Evolutionary conservation across 1,284 basidiomycete genomes (phyloP).

Genomic region (Wallemia mellicola): DNA sequence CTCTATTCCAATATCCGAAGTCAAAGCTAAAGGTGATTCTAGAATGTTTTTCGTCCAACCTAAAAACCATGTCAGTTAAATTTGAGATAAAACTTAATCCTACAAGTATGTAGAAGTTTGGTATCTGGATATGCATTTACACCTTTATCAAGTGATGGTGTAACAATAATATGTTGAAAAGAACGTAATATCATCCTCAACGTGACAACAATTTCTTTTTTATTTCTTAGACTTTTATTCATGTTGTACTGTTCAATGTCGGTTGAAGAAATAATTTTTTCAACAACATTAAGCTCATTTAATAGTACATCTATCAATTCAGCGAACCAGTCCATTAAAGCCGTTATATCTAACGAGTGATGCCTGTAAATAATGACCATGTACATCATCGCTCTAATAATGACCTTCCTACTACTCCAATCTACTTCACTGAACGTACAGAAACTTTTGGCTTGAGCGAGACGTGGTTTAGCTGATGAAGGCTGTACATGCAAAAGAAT

Average conservation of each 20-base stretch:
- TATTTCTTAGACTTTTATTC: conserved; percentile 13
- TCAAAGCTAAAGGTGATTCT: conserved; percentile 22
- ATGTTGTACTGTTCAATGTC: conserved; percentile 10
- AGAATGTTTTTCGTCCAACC: conserved; percentile 34
- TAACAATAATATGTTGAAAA: conserved; percentile 29
- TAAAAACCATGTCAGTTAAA: conserved; percentile 9
- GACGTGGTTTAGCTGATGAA: conserved; percentile 20
- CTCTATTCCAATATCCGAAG: conserved; percentile 25
- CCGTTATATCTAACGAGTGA: conserved; percentile 25
- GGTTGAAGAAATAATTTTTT: conserved; percentile 6
- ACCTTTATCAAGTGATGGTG: conserved; percentile 19
- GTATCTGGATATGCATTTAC: conserved; percentile 27
- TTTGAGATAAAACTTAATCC: conserved; percentile 10
- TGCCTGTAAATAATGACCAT: conserved; percentile 36
- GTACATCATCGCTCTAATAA: conserved; percentile 48
- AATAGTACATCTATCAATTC: conserved; percentile 30
- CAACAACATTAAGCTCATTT: conserved; percentile 22
- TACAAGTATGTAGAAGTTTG: conserved; percentile 28
- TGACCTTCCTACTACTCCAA: conserved; percentile 33
- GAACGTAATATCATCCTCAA: conserved; percentile 29
- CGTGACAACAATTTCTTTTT: conserved; percentile 12
- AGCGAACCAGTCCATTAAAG: conserved; percentile 33
- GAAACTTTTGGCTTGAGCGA: conserved; percentile 32
- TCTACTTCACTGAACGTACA: conserved; percentile 37
- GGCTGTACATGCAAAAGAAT: conserved; percentile 46